Evolutionary conservation across 2,329 filamentous ascomycete genomes (phyloP).

Genomic region (Paecilomyces sp.): DNA sequence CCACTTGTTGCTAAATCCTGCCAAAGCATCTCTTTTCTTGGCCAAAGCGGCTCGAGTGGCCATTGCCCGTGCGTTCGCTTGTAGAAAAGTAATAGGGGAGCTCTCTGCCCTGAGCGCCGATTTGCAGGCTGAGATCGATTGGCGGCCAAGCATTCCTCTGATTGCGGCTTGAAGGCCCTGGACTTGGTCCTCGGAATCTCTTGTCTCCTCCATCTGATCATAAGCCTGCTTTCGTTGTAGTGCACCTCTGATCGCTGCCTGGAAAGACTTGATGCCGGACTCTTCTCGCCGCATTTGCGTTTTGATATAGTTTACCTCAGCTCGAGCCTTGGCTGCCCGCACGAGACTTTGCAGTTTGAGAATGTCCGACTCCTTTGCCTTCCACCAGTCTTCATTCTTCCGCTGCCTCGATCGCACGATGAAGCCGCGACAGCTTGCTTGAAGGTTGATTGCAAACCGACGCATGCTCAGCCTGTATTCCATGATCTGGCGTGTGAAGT

Average conservation of each 20-base stretch:
- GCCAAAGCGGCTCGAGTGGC: conserved; percentile 32
- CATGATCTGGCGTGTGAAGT: conserved; percentile 76
- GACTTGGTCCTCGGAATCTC: conserved; percentile 58
- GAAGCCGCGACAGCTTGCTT: conserved; percentile 71
- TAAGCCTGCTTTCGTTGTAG: conserved; percentile 33
- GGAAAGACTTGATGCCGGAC: conserved; percentile 41
- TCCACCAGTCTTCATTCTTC: conserved; percentile 64
- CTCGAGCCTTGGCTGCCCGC: conserved; percentile 47
- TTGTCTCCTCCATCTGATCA: conserved; percentile 54
- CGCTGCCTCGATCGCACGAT: conserved; percentile 59
- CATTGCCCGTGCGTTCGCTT: conserved; percentile 28
- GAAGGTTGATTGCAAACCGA: conserved; percentile 68
- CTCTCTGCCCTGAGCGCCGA: conserved; percentile 18
- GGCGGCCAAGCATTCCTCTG: conserved; percentile 49
- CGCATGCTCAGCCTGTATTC: conserved; percentile 78
- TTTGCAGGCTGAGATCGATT: conserved; percentile 17
- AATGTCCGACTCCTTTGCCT: conserved; percentile 63
- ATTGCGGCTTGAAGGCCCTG: conserved; percentile 50
- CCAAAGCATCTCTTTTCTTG: conserved; percentile 33
- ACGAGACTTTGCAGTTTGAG: conserved; percentile 75
- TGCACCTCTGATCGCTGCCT: conserved; percentile 49
- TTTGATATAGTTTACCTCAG: conserved; percentile 36
- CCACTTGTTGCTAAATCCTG: conserved; percentile 34
- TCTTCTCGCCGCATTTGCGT: conserved; percentile 31
- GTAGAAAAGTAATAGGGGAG: conserved; percentile 23